Evolutionary conservation across 192 early-diverging fungal species (phyloP), one percentile per base, ranked within the genome.

Genomic region (Obelidium mucronatum): DNA sequence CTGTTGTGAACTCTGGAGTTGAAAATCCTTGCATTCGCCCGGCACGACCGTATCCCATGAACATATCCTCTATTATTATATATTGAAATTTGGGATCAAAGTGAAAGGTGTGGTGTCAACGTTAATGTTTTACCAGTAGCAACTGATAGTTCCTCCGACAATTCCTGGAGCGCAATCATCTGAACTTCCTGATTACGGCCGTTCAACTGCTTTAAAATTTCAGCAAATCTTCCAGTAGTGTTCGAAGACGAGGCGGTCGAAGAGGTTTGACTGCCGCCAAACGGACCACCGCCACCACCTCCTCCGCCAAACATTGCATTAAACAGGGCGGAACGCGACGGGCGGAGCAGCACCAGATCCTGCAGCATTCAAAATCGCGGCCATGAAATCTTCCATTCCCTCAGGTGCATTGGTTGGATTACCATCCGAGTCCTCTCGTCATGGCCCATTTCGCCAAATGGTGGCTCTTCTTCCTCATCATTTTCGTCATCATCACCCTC

Each of bases 131-230:
- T 89, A 72, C 93, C 94, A n/a, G 88, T 95, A 24, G 93, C 90
- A 30, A 96, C 89, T 35, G 88, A 88, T 17, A 97, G 77, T 11
- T 91, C 61, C 66, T 94, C 93, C 4, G 94, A 81, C 55, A 97
- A 80, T 73, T 94, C 93, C 72, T 97, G 95, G 28, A 97, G 82
- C 1, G 94, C 91, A n/a, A 96, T 80, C n/a, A 95, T 66, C 78
- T 94, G 93, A 67, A 88, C 76, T 1, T 89, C 88, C 19, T 86
- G 85, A 72, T 93, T 84, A 40, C 79, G 67, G 26, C 78, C 78
- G 30, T 86, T 85, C 15, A 96, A 81, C 44, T 87, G 86, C 42
- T 78, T 73, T 2, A 94, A 78, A 31, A 93, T 89, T 0, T 88
- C 81, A 36, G 84, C 82, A 63, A 92, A 87, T 54, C 85, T 86